Conservation (phyloP, 805 yeast species). For the Wickerhamiella vanderwaltii region DNA sequence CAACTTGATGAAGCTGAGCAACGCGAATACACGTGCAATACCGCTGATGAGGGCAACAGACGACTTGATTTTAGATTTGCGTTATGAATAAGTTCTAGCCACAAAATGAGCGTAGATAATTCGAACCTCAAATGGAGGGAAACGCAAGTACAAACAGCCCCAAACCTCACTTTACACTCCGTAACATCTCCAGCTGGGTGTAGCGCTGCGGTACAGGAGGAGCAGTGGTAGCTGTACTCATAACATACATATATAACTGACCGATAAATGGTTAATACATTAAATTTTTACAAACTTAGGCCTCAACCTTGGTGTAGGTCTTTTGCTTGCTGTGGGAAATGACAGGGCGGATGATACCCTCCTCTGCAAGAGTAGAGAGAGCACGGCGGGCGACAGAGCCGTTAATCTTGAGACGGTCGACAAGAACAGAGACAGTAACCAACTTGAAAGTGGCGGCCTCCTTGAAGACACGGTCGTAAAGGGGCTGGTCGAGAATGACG, state of each 20-base stretch:
- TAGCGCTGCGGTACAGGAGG: neutral
- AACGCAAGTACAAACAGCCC: no score
- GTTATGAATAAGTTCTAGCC: neutral
- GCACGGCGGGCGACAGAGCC: constrained; percentile 99
- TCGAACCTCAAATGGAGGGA: no score
- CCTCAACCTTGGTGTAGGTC: constrained; percentile 52
- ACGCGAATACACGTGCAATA: constrained; percentile 33
- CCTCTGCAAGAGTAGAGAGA: constrained; percentile 84
- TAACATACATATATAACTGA: neutral
- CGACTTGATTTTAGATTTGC: constrained; percentile 41
- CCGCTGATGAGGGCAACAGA: constrained; percentile 45
- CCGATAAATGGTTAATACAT: constrained; percentile 3
- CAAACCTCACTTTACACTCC: no score
- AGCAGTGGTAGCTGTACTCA: neutral
- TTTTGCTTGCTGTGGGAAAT: constrained; percentile 92
- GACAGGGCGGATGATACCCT: constrained; percentile 90
- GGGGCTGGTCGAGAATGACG: constrained; percentile 93
- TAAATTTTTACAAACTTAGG: constrained; percentile 13
- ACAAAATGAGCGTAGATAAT: no score
- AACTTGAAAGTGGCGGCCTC: constrained; percentile 98
- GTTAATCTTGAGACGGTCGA: constrained; percentile 98
- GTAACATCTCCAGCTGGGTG: no score
- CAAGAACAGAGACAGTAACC: constrained; percentile 95
- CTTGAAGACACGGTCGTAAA: constrained; percentile 98
- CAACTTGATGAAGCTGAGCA: constrained; percentile 39